Conservation (phyloP, 352 stramenopile genomes). For the Globisporangium canariense region DNA sequence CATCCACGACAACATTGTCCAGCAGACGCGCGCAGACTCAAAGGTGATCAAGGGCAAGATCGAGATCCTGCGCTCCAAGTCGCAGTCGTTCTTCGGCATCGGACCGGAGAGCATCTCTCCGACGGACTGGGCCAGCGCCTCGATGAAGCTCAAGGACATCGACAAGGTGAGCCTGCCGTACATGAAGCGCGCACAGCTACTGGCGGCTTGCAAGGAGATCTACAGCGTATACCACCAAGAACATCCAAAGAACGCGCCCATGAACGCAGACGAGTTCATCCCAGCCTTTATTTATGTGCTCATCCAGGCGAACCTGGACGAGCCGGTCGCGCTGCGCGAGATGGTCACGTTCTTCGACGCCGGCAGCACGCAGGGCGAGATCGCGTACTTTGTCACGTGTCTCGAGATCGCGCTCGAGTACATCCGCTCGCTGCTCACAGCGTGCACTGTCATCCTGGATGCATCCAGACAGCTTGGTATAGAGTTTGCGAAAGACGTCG, state of each 20-base stretch:
- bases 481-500: conserved; percentile 59
- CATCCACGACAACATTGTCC: conserved; percentile 63
- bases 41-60: conserved; percentile 80
- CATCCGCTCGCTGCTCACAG: conserved; percentile 77
- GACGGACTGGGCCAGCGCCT: conserved; percentile 55
- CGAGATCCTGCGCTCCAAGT: conserved; percentile 71
- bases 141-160: conserved; percentile 63
- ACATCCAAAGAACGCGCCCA: conserved; percentile 64
- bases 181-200: conserved; percentile 76
- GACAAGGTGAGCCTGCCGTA: conserved; percentile 78
- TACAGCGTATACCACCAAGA: conserved; percentile 73
- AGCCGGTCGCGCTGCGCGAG: conserved; percentile 74
- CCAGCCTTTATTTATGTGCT: conserved; percentile 87
- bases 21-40: conserved; percentile 55
- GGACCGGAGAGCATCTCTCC: conserved; percentile 60
- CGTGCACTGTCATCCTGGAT: conserved; percentile 78
- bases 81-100: conserved; percentile 85
- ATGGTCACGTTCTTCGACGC: conserved; percentile 78
- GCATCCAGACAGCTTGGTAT: conserved; percentile 67
- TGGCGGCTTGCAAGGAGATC: conserved; percentile 80
- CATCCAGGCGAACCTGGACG: conserved; percentile 64
- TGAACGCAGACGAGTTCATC: conserved; percentile 87
- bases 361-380: conserved; percentile 65
- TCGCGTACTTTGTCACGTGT: conserved; percentile 86
- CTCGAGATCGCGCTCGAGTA: conserved; percentile 88